phyloP scores from a whole-genome alignment of 805 yeast species.

The Ogataea methanolica region DNA sequence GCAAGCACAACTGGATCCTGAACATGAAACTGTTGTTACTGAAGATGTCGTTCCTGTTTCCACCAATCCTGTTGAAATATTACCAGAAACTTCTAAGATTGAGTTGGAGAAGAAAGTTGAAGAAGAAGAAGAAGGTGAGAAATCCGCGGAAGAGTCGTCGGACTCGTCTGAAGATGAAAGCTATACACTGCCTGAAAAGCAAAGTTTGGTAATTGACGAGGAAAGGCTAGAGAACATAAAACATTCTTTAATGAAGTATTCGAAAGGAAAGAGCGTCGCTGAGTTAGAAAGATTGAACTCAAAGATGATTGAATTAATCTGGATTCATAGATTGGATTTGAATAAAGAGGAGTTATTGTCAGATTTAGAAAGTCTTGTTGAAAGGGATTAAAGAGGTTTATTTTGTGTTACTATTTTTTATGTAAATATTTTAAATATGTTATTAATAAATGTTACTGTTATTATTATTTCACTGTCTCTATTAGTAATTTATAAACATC shows the following conservation, averaged over 20 bases:
- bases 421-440: neutral
- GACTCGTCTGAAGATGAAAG: constrained; percentile 4
- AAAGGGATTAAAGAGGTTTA: neutral
- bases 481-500: too few species aligned
- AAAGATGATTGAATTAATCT: constrained; percentile 61
- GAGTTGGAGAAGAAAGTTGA: constrained; percentile 13
- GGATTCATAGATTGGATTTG: constrained; percentile 56
- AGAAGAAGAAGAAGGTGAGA: constrained; percentile 9
- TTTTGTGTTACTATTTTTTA: neutral
- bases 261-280: constrained; percentile 45
- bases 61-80: constrained; percentile 10
- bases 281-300: constrained; percentile 62
- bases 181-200: constrained; percentile 21
- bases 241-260: constrained; percentile 30
- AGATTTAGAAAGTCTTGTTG: constrained; percentile 26
- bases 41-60: constrained; percentile 1
- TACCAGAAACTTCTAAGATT: constrained; percentile 8
- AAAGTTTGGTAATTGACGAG: constrained; percentile 30
- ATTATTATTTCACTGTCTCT: too few species aligned
- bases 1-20: constrained; percentile 17
- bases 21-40: constrained; percentile 2
- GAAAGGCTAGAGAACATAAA: constrained; percentile 26
- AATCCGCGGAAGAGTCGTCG: constrained; percentile 3
- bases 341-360: constrained; percentile 38
- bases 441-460: neutral